These are phyloP conservation scores for Komagataella ulmi DNA, from an alignment of 805 yeast species.

Conservation along the genomic window DNA sequence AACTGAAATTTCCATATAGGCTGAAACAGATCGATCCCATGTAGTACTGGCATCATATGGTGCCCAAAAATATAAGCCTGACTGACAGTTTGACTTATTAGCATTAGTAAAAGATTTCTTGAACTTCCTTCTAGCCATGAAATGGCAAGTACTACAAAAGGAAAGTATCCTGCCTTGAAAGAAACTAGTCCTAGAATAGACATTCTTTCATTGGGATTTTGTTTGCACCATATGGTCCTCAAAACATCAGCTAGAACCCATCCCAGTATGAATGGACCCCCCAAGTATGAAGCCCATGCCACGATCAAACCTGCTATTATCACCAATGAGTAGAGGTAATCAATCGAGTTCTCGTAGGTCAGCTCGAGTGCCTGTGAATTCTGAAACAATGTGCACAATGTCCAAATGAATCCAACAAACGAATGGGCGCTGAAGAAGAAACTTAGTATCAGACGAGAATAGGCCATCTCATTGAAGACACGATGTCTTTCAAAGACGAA, in stretches of 20 bases:
- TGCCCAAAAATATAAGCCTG: constrained; percentile 25
- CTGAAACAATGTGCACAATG: constrained; percentile 21
- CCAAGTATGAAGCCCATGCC: constrained; percentile 14
- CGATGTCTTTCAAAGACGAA: constrained; percentile 21
- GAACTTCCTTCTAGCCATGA: constrained; percentile 9
- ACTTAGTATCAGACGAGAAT: constrained; percentile 22
- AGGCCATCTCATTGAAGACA: constrained; percentile 23
- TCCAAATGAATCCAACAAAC: constrained; percentile 19
- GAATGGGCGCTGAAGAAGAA: constrained; percentile 26
- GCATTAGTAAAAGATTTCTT: constrained; percentile 7
- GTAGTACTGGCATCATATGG: constrained; percentile 27
- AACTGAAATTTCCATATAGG: constrained; percentile 27
- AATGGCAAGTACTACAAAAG: constrained; percentile 21
- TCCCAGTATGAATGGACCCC: constrained; percentile 22
- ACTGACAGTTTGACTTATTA: constrained; percentile 27
- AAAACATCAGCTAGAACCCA: constrained; percentile 22
- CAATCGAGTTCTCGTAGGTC: constrained; percentile 15
- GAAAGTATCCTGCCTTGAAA: constrained; percentile 29
- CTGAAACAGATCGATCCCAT: constrained; percentile 18
- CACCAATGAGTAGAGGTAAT: constrained; percentile 24
- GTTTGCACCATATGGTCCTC: constrained; percentile 32
- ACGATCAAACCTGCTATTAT: constrained; percentile 17
- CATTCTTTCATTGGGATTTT: constrained; percentile 25
- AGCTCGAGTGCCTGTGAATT: constrained; percentile 26
- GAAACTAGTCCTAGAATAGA: constrained; percentile 25